A percentile compares a stretch with the other conserved stretches of the same genome.
These are phyloP conservation scores for Aureobasidium namibiae DNA, from an alignment of 2,329 filamentous ascomycete genomes.

Conservation along the genomic window DNA sequence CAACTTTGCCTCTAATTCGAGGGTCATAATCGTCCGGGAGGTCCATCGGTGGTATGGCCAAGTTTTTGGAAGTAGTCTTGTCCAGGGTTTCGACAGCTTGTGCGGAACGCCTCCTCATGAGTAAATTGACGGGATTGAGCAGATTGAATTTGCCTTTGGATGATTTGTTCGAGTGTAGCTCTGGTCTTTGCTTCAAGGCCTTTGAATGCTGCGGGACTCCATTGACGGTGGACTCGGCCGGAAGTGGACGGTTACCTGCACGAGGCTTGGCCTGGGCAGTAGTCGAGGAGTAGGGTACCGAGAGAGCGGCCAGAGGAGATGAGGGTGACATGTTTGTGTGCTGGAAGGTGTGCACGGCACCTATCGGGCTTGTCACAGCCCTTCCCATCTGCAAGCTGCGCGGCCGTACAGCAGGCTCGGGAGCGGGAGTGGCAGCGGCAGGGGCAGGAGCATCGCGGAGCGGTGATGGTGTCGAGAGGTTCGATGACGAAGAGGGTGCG, in stretches of 20 bases:
- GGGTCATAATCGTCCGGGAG: constrained; percentile 54
- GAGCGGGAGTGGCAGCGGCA: not conserved
- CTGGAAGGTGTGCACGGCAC: not conserved
- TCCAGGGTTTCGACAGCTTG: constrained; percentile 38
- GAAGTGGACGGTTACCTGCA: constrained; percentile 16
- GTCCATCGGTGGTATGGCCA: constrained; percentile 36
- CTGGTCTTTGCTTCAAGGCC: constrained; percentile 10
- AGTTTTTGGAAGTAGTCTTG: constrained; percentile 42
- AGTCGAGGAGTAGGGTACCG: constrained; percentile 14
- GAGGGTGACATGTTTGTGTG: not conserved
- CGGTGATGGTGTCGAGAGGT: not conserved
- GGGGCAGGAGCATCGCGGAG: not conserved
- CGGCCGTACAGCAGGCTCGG: not conserved
- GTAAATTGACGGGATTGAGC: constrained; percentile 53
- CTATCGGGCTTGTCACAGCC: constrained; percentile 5
- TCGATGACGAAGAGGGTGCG: not conserved
- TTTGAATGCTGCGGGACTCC: constrained; percentile 15
- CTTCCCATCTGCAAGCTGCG: not conserved
- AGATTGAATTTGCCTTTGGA: constrained; percentile 24
- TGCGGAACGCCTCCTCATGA: constrained; percentile 49
- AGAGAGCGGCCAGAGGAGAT: constrained; percentile 13
- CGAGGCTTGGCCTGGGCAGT: constrained; percentile 13
- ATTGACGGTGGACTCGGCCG: constrained; percentile 12
- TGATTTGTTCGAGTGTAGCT: constrained; percentile 13
- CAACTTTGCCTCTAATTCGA: constrained; percentile 52